phyloP scores from a whole-genome alignment of 345 rosid species.

The Bruguiera sexangula region DNA sequence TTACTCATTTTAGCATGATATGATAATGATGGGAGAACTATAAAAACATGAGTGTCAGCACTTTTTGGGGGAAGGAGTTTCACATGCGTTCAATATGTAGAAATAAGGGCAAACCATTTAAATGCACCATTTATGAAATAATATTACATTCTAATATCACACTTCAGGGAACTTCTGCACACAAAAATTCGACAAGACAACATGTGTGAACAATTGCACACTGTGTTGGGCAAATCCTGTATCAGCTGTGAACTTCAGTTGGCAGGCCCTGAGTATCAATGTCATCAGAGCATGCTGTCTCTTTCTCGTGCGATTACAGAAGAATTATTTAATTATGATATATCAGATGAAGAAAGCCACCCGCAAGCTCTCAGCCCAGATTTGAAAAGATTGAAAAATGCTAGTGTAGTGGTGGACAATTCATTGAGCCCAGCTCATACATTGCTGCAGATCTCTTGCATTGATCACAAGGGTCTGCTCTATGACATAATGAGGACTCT shows the following conservation, averaged over 20 bases:
- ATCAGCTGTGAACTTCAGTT: conserved; percentile 72
- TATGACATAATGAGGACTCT: conserved; percentile 76
- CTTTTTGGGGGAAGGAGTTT: not conserved
- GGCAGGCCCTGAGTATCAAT: conserved; percentile 65
- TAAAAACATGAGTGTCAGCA: too few species aligned
- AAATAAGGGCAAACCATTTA: not conserved
- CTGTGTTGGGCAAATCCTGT: conserved; percentile 68
- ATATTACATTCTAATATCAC: conserved; percentile 1
- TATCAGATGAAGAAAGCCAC: conserved; percentile 46
- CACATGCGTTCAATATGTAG: too few species aligned
- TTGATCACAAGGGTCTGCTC: conserved; percentile 75
- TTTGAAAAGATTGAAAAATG: conserved; percentile 51
- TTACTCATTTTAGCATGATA: not conserved
- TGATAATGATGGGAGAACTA: not conserved
- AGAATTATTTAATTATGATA: conserved; percentile 50
- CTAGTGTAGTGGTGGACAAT: conserved; percentile 57
- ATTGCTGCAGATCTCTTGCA: conserved; percentile 63
- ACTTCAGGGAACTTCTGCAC: conserved; percentile 69
- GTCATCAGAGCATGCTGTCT: conserved; percentile 46
- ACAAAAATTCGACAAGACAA: conserved; percentile 55
- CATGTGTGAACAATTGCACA: conserved; percentile 52
- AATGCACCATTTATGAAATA: conserved; percentile 10
- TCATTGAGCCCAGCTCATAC: conserved; percentile 74
- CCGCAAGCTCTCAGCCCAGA: conserved; percentile 62
- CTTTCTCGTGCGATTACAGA: conserved; percentile 54